Conservation (phyloP, 2,329 filamentous ascomycete species). For the Penicillium paneum region DNA sequence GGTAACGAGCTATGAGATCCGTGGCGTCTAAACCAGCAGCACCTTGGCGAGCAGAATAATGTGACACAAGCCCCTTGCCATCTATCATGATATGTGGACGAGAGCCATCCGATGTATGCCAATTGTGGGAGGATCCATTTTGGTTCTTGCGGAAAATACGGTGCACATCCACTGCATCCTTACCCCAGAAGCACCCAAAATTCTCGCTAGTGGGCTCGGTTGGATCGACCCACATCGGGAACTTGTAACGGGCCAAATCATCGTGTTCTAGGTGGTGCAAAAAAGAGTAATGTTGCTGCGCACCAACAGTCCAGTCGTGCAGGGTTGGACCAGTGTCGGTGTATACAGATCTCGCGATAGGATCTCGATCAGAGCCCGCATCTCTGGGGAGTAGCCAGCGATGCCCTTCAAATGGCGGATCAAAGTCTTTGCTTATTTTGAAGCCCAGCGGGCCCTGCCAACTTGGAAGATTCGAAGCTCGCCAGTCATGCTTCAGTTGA, state of each 20-base stretch:
- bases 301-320: slow-evolving; percentile 51
- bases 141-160: slow-evolving; percentile 43
- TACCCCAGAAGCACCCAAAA: slow-evolving; percentile 54
- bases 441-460: slow-evolving; percentile 36
- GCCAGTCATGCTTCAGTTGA: slow-evolving; percentile 29
- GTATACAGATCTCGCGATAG: slow-evolving; percentile 51
- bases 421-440: slow-evolving; percentile 26
- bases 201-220: slow-evolving; percentile 53
- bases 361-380: slow-evolving; percentile 41
- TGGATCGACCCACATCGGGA: slow-evolving; percentile 47
- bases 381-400: slow-evolving; percentile 50
- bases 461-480: slow-evolving; percentile 31
- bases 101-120: slow-evolving; percentile 33
- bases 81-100: slow-evolving; percentile 47
- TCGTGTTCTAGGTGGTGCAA: slow-evolving; percentile 52
- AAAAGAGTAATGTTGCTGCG: slow-evolving; percentile 45
- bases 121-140: slow-evolving; percentile 36
- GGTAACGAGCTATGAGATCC: slow-evolving; percentile 54
- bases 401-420: slow-evolving; percentile 39
- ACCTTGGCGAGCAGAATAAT: slow-evolving; percentile 50
- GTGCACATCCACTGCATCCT: slow-evolving; percentile 49
- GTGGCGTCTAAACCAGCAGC: slow-evolving; percentile 49
- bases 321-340: slow-evolving; percentile 44
- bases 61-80: slow-evolving; percentile 52
- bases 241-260: slow-evolving; percentile 49